phyloP scores from a whole-genome alignment of 2,329 filamentous ascomycete species.

The Talaromyces sp. region DNA sequence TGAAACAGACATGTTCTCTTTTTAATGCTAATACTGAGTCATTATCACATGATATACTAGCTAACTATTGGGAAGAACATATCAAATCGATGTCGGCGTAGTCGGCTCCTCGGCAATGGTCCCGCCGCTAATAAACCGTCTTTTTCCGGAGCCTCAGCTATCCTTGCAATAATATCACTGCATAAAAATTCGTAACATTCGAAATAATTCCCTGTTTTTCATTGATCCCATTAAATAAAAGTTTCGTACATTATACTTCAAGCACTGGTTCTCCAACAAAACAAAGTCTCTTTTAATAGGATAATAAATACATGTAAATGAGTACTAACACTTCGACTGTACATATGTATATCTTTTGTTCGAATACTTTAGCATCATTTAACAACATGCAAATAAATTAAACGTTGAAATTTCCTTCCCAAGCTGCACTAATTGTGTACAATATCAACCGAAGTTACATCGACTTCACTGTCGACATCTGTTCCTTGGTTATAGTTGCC shows the following conservation, averaged over 20 bases:
- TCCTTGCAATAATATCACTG: no score
- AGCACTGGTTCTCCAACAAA: neutral
- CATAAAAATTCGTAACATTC: neutral
- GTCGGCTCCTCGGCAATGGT: neutral
- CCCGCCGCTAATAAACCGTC: neutral
- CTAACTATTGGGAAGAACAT: neutral
- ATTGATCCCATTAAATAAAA: neutral
- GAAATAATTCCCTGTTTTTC: neutral
- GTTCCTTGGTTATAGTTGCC: constrained; percentile 35
- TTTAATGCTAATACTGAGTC: neutral
- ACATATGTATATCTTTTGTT: neutral
- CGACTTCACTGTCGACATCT: constrained; percentile 20
- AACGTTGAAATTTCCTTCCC: neutral
- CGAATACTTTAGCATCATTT: neutral
- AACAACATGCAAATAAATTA: neutral
- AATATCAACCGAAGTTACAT: constrained; percentile 10
- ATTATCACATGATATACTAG: neutral
- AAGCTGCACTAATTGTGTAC: neutral
- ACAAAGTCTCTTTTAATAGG: neutral
- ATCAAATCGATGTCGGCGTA: neutral
- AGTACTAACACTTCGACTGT: neutral
- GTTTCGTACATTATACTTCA: neutral
- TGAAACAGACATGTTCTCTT: neutral
- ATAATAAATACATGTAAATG: neutral
- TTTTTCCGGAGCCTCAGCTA: neutral